Conservation (phyloP, 1,284 basidiomycete species). For the Macrocystidia cucumis region DNA sequence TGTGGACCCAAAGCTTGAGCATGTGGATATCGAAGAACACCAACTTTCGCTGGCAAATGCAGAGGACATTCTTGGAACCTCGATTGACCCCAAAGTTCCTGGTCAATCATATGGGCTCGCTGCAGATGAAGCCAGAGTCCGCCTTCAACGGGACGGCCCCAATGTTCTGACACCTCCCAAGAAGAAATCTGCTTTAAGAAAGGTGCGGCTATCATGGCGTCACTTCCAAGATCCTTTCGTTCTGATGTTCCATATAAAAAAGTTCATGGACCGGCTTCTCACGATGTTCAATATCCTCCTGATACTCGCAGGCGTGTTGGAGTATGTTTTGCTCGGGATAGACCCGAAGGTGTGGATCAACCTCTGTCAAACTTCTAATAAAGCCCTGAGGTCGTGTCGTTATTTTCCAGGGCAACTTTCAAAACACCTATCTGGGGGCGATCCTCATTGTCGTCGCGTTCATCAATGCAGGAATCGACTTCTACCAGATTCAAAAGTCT, state of each 20-base stretch:
- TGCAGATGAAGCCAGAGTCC: constrained; percentile 40
- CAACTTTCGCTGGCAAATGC: constrained; percentile 34
- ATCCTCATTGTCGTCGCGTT: constrained; percentile 66
- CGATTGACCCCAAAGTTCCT: constrained; percentile 47
- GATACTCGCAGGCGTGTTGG: constrained; percentile 53
- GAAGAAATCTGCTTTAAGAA: constrained; percentile 56
- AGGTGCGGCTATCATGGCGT: constrained; percentile 30
- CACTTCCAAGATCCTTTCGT: constrained; percentile 4
- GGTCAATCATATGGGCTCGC: constrained; percentile 43
- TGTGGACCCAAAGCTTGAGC: constrained; percentile 16
- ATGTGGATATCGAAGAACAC: constrained; percentile 54
- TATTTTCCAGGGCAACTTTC: constrained; percentile 41
- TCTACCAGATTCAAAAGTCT: constrained; percentile 64
- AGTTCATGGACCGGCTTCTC: constrained; percentile 57
- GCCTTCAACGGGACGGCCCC: constrained; percentile 45
- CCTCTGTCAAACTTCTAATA: constrained; percentile 1
- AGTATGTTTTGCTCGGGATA: constrained; percentile 57
- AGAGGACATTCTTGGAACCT: constrained; percentile 33
- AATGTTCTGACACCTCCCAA: constrained; percentile 63
- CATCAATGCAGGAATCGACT: constrained; percentile 64
- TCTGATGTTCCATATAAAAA: constrained; percentile 1
- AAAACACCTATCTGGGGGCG: constrained; percentile 61
- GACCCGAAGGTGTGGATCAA: constrained; percentile 40
- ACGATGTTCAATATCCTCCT: constrained; percentile 67
- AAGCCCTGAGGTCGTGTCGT: constrained; percentile 6